Base-by-base conservation (phyloP, 805 yeast genomes). In the Candida koratica region DNA sequence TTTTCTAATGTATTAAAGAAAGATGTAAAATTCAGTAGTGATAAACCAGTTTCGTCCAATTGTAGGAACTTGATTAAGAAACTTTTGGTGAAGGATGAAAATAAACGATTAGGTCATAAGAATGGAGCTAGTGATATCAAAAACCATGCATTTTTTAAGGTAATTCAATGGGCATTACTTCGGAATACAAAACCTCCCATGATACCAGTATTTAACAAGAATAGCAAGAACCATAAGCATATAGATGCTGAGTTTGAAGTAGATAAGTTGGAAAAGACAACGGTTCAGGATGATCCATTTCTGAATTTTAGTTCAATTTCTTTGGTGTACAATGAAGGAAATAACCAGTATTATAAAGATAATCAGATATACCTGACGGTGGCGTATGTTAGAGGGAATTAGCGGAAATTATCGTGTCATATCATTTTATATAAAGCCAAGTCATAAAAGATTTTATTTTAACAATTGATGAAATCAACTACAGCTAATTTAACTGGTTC, bases 101-200 rank as follows among this genome's bases (percentile, higher is more conserved):
- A 73, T 25, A 87, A 86, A 53, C 69, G 99, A 39, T 58, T 93
- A 28, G 99, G 99, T 0, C 85, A 95, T 8, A 80, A 84, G 41
- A 77, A 87, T 31, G 99, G 99, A 12, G 98, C 98, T 0, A 81
- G 95, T 2, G 99, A 93, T 53, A 77, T 93, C 34, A 93, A 93
- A 53, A 78, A 75, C 39, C 98, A 94, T 57, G 79, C 86, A 0
- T 94, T 89, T 49, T 93, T 93, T 71, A 90, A 88, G 54, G 83
- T 69, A 48, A 80, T 86, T 1, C 95, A 88, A 56, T 93, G 99
- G 99, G 97, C 98, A 0, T 68, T 93, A 41, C 65, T 93, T 39
- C 74, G 98, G 49, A 85, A 93, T 58, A 93, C 83, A 55, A 82
- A 83, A 40, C 97, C 99, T 1, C 99, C 99, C 11, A 81, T 93